These are phyloP conservation scores for Agrocybe praecox DNA, from an alignment of 768 basidiomycete species.

Conservation along the genomic window DNA sequence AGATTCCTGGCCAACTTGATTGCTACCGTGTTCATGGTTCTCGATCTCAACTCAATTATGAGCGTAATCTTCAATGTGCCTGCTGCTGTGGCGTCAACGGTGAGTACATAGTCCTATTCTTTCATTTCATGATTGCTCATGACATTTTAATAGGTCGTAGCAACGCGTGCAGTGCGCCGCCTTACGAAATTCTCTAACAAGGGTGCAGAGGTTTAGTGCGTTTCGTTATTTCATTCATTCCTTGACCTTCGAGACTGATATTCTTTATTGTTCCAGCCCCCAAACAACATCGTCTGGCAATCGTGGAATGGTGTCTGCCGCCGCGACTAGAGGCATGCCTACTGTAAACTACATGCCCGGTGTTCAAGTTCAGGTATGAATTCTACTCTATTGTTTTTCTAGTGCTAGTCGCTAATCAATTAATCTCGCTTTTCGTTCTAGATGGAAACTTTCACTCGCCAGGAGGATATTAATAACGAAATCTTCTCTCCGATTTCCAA, in stretches of 20 bases:
- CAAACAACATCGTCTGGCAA: conserved; percentile 25
- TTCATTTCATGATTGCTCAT: neutral
- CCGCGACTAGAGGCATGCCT: conserved; percentile 18
- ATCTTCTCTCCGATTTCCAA: conserved; percentile 19
- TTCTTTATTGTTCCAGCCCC: conserved; percentile 12
- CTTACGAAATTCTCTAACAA: conserved; percentile 50
- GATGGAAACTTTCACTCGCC: conserved; percentile 53
- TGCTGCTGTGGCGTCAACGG: conserved; percentile 56
- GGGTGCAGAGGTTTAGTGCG: conserved; percentile 50
- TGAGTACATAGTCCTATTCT: conserved; percentile 24
- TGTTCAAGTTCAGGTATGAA: conserved; percentile 48
- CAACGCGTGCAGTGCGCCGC: conserved; percentile 61
- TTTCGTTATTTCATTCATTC: conserved; percentile 1
- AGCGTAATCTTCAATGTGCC: conserved; percentile 67
- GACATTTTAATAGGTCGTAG: conserved; percentile 46
- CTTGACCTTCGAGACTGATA: neutral
- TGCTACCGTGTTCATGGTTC: conserved; percentile 64
- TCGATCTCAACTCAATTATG: conserved; percentile 70
- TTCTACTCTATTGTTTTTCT: neutral
- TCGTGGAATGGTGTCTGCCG: conserved; percentile 18
- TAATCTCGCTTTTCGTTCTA: conserved; percentile 11
- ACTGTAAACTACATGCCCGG: conserved; percentile 30
- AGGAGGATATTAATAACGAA: conserved; percentile 29
- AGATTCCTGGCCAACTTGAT: conserved; percentile 48
- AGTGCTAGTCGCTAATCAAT: neutral